Evolutionary conservation across 345 rosid species (phyloP), one percentile per base, ranked within the genome.

Genomic region (Syzygium grande): DNA sequence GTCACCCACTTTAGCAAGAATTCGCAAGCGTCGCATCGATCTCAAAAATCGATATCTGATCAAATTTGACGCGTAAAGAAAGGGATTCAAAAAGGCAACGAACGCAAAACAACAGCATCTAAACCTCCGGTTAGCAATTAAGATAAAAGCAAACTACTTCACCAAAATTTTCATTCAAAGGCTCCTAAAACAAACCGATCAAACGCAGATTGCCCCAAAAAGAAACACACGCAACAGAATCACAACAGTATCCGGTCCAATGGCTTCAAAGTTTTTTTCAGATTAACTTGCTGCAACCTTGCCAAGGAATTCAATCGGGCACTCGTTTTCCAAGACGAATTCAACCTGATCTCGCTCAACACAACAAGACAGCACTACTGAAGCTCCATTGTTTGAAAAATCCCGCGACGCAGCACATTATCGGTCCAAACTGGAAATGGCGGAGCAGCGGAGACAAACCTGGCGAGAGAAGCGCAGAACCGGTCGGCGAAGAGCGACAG

Each of bases 401-500:
- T 19, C 83, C 15, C 1, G 25, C 49, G 79, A 68, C 30, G 43
- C 11, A 11, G 49, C 83, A 21, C 41, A 58, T 43, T 0, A 73
- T 23, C 1, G 49, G 38, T 38, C 83, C 27, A 38, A 38, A 38
- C 83, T 3, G 49, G 83, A 68, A 68, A 34, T 68, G 79, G 23
- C 79, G 80, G 9, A 73, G 46, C 46, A 22, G 63, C 29, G 6
- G 63, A 25, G 30, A 4, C 11, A 56, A 86, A 95, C 96, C 96
- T 91, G 89, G 90, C 51, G 51, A 94, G 87, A 83, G 92, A 92
- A 10, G 92, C 90, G 52, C 73, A 90, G 91, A 95, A 96, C 83
- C 98, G 95, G 87, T 92, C 95, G 3, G 92, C 92, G 85, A 97
- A 96, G 87, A 96, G 96, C 17, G 96, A 92, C 43, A 95, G 85